Base-by-base conservation (phyloP, 1,139 yeast genomes). In the Pichia sp. region DNA sequence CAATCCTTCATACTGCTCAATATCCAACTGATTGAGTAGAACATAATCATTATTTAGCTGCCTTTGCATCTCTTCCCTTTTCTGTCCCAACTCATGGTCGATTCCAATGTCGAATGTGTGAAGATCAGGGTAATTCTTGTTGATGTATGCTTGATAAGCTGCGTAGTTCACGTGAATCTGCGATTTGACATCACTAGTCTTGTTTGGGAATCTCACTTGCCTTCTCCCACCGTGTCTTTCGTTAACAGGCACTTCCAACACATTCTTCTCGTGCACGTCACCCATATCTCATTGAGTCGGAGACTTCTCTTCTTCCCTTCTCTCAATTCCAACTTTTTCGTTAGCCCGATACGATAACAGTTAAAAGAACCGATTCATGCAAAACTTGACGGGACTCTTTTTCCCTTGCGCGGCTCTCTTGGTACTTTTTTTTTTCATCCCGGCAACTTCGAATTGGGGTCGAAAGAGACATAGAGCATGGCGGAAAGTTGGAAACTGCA, bases 1-100 rank as follows among this genome's bases (percentile, higher is more conserved):
- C 17, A 46, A 20, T 10, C 47, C 49, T 14, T 49, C 40, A 36
- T 52, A 55, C 36, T 42, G 41, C 4, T 17, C 31, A 10, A 55
- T 48, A 34, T 55, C 52, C 5, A 52, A 12, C n/a, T 45, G n/a
- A 29, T 55, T 55, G 3, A 41, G 36, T n/a, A 55, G 24, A 14
- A 3, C 14, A 7, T 12, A 27, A 30, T 52, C 58, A 16, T 34
- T 30, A 6, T 31, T 8, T 3, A 44, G 31, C 17, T 44, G 49
- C 34, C 31, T 44, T 8, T 36, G n/a, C 27, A 50, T 34, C 42
- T 48, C 24, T 5, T 12, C 33, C 4, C 33, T 14, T 4, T 49
- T 10, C 33, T n/a, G 33, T 33, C 14, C 38, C 9, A 6, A 6
- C 36, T 33, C 43, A 33, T 34, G 17, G 10, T 14, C 40, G 30